These are phyloP conservation scores for Huntiella moniliformis DNA, from an alignment of 2,329 filamentous ascomycete species.

Conservation along the genomic window DNA sequence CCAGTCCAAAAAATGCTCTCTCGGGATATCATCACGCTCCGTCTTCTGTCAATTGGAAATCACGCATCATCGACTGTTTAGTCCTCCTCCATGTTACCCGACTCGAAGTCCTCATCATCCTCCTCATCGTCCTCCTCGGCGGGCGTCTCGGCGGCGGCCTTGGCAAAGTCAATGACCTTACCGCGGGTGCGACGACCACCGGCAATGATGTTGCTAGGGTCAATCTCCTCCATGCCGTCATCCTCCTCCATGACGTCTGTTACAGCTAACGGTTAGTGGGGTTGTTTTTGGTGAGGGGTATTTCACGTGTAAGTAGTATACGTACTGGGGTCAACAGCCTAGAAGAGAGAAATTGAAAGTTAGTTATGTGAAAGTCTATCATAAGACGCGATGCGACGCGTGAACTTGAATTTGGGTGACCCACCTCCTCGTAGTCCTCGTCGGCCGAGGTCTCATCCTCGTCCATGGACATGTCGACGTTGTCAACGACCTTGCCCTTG, in stretches of 20 bases:
- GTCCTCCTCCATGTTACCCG: slow-evolving; percentile 53
- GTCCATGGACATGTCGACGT: slow-evolving; percentile 48
- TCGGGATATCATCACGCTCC: too few relatives aligned
- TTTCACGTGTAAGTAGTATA: slow-evolving; percentile 1
- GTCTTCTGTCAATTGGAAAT: too few relatives aligned
- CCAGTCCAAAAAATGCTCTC: too few relatives aligned
- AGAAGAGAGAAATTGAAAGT: not conserved
- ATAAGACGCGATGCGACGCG: not conserved
- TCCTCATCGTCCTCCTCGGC: slow-evolving; percentile 63
- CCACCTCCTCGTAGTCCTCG: slow-evolving; percentile 50
- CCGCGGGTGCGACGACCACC: slow-evolving; percentile 73
- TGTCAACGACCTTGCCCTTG: slow-evolving; percentile 61
- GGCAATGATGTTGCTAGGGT: slow-evolving; percentile 68
- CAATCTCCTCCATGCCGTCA: slow-evolving; percentile 81
- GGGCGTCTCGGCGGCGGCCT: slow-evolving; percentile 64
- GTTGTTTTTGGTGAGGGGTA: slow-evolving; percentile 1
- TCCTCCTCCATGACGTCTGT: slow-evolving; percentile 40
- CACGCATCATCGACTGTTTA: slow-evolving; percentile 13
- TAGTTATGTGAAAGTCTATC: not conserved
- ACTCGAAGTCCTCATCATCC: slow-evolving; percentile 53
- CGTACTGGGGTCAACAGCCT: slow-evolving; percentile 11
- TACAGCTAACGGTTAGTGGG: slow-evolving; percentile 15
- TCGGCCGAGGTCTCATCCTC: slow-evolving; percentile 53
- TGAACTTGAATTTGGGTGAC: not conserved
- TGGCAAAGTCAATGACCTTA: slow-evolving; percentile 80